phyloP scores from a whole-genome alignment of 2,329 filamentous ascomycete genomes.

The Zalaria sp. region DNA sequence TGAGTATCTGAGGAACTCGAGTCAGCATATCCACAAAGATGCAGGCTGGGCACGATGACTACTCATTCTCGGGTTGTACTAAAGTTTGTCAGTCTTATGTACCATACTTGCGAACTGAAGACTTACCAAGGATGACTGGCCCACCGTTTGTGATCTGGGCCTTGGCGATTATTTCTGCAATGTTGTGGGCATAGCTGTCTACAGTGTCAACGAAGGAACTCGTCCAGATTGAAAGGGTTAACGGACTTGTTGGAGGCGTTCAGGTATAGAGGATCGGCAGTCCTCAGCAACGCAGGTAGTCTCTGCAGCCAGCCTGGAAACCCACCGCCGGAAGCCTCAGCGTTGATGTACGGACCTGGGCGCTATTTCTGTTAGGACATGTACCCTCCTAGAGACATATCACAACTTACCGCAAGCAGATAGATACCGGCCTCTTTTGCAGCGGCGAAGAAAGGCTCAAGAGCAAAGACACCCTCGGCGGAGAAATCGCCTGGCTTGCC shows the following conservation, averaged over 20 bases:
- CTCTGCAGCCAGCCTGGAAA: slow-evolving; percentile 70
- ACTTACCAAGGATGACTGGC: slow-evolving; percentile 52
- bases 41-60: too few species aligned
- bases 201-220: not conserved
- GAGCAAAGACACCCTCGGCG: slow-evolving; percentile 56
- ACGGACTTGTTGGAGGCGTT: slow-evolving; percentile 46
- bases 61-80: slow-evolving; percentile 62
- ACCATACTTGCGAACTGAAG: too few species aligned
- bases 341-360: slow-evolving; percentile 66
- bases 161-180: slow-evolving; percentile 54
- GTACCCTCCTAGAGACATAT: slow-evolving; percentile 10
- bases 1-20: slow-evolving; percentile 34
- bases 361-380: not conserved
- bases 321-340: slow-evolving; percentile 61
- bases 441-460: slow-evolving; percentile 64
- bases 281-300: slow-evolving; percentile 50
- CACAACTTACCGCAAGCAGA: slow-evolving; percentile 41
- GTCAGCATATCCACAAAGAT: too few species aligned
- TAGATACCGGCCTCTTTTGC: slow-evolving; percentile 62
- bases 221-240: too few species aligned
- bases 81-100: too few species aligned
- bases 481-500: slow-evolving; percentile 49
- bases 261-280: slow-evolving; percentile 46
- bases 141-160: slow-evolving; percentile 74
- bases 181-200: slow-evolving; percentile 41